These are phyloP conservation scores for Annulohypoxylon stygium DNA, from an alignment of 495 filamentous ascomycete species.

Conservation along the genomic window DNA sequence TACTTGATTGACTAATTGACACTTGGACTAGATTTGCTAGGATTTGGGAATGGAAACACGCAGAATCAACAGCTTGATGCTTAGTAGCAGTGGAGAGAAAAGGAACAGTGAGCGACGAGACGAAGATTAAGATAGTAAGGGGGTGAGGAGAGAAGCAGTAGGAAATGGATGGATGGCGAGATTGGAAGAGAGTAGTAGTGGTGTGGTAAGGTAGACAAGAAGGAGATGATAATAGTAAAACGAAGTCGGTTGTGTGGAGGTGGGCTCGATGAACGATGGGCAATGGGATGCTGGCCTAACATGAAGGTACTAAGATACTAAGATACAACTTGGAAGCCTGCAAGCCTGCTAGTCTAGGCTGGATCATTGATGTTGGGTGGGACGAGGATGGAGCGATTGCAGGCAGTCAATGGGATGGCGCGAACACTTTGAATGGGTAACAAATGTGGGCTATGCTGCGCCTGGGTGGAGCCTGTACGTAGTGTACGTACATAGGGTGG, in stretches of 20 bases:
- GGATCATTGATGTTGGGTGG: constrained; percentile 37
- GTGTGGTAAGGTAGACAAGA: constrained; percentile 8
- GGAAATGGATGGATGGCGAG: constrained; percentile 47
- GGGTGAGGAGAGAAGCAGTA: constrained; percentile 50
- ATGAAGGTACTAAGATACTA: background rate
- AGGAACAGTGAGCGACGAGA: constrained; percentile 51
- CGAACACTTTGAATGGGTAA: constrained; percentile 30
- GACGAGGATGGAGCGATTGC: constrained; percentile 53
- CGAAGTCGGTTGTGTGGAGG: constrained; percentile 45
- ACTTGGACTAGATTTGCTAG: constrained; percentile 8
- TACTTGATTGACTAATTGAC: constrained; percentile 15
- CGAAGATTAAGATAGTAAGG: constrained; percentile 52
- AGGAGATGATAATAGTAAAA: constrained; percentile 25
- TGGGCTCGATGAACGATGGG: constrained; percentile 42
- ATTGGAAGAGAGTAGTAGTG: constrained; percentile 7
- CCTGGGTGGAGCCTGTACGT: constrained; percentile 38
- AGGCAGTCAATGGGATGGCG: constrained; percentile 48
- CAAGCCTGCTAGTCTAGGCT: background rate
- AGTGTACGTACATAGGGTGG: constrained; percentile 28
- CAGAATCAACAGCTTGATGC: constrained; percentile 41
- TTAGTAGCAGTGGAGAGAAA: constrained; percentile 35
- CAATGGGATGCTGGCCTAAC: background rate
- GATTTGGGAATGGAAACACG: constrained; percentile 42
- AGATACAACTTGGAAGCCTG: no score
- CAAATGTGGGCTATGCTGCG: constrained; percentile 26